phyloP scores from a whole-genome alignment of 768 basidiomycete genomes.

The Tylopilus cervinicoccineus region DNA sequence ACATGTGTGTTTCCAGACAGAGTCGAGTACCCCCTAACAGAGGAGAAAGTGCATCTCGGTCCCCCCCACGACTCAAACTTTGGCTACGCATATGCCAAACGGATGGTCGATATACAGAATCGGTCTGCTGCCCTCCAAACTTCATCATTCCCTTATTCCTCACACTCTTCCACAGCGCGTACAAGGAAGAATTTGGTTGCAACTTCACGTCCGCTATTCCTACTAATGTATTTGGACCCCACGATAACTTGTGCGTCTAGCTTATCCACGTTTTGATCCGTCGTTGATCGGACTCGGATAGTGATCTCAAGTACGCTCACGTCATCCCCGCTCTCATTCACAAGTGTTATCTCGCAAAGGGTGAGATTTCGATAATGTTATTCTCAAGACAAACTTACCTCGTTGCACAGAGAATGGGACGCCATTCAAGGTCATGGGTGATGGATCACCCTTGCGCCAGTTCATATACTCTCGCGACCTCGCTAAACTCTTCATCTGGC shows the following conservation, averaged over 20 bases:
- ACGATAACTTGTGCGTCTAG: conserved; percentile 80
- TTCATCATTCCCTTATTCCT: neutral
- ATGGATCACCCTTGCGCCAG: conserved; percentile 91
- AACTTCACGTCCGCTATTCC: conserved; percentile 97
- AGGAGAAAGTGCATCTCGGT: conserved; percentile 88
- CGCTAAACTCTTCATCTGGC: conserved; percentile 93
- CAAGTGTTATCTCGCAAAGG: conserved; percentile 88
- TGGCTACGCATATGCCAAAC: conserved; percentile 94
- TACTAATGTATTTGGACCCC: conserved; percentile 93
- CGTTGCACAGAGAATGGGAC: conserved; percentile 63
- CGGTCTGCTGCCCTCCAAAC: conserved; percentile 49
- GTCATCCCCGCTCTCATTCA: conserved; percentile 94
- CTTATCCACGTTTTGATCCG: neutral
- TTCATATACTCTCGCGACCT: conserved; percentile 98
- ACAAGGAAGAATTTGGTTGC: conserved; percentile 92
- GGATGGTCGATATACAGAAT: conserved; percentile 94
- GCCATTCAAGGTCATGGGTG: conserved; percentile 83
- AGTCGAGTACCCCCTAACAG: conserved; percentile 89
- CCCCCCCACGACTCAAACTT: conserved; percentile 94
- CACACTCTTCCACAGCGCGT: conserved; percentile 54
- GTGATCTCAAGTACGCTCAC: conserved; percentile 86
- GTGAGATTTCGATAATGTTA: conserved; percentile 36
- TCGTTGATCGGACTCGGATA: conserved; percentile 27
- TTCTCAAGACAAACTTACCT: neutral
- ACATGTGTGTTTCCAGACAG: conserved; percentile 98